Conservation (phyloP, 805 yeast genomes). For the Lachancea quebecensis region DNA sequence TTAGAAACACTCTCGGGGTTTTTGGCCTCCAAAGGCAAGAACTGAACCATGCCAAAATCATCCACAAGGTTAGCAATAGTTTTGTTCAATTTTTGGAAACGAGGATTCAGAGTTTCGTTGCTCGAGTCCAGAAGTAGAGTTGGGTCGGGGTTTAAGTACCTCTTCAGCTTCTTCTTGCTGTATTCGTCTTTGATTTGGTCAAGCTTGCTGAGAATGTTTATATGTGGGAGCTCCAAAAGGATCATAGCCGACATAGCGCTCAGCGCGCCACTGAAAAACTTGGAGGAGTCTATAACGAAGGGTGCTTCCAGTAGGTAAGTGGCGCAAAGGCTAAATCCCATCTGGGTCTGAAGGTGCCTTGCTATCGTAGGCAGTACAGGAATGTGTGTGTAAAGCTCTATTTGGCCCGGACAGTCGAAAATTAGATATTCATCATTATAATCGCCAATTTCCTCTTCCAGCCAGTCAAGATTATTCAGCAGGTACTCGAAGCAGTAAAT, state of each 20-base stretch:
- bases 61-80: slow-evolving; percentile 87
- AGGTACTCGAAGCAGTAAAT: slow-evolving; percentile 91
- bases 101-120: slow-evolving; percentile 47
- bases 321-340: slow-evolving; percentile 87
- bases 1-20: slow-evolving; percentile 70
- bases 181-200: slow-evolving; percentile 80
- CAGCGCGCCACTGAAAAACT: slow-evolving; percentile 91
- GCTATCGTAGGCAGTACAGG: slow-evolving; percentile 89
- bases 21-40: slow-evolving; percentile 79
- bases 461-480: slow-evolving; percentile 87
- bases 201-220: slow-evolving; percentile 78
- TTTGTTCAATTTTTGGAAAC: slow-evolving; percentile 63
- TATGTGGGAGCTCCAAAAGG: slow-evolving; percentile 87
- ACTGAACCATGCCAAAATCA: slow-evolving; percentile 98
- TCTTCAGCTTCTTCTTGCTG: slow-evolving; percentile 68
- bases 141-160: slow-evolving; percentile 90
- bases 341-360: slow-evolving; percentile 68
- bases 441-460: slow-evolving; percentile 95
- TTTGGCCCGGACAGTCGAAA: slow-evolving; percentile 96
- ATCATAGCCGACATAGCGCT: slow-evolving; percentile 99
- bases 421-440: slow-evolving; percentile 89
- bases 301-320: slow-evolving; percentile 91
- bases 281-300: slow-evolving; percentile 81
- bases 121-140: slow-evolving; percentile 50
- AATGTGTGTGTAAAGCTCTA: slow-evolving; percentile 88